Percentiles rank a stretch among this genome's conserved stretches.
These are phyloP conservation scores for Pythium guiyangense DNA, from an alignment of 352 stramenopile species.

Conservation along the genomic window DNA sequence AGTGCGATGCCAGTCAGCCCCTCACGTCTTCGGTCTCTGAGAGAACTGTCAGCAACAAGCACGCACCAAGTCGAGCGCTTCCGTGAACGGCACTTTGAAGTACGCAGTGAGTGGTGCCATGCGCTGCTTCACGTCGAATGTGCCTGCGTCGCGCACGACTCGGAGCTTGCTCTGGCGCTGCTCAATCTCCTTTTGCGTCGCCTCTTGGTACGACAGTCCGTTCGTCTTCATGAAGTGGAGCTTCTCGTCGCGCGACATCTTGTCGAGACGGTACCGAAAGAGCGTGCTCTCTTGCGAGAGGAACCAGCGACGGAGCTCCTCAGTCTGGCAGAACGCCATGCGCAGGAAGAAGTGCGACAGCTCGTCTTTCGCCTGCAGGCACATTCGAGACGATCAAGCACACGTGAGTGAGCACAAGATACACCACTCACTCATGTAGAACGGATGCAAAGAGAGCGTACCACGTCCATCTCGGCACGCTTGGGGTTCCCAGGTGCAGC, in stretches of 20 bases:
- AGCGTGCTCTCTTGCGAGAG: conserved; percentile 93
- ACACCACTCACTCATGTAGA: neutral
- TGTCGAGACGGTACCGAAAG: conserved; percentile 90
- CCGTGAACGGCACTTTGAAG: conserved; percentile 97
- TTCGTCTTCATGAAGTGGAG: conserved; percentile 87
- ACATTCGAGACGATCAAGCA: neutral
- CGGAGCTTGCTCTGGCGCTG: conserved; percentile 56
- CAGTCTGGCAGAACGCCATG: conserved; percentile 96
- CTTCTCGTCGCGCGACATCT: conserved; percentile 86
- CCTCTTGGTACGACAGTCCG: conserved; percentile 72
- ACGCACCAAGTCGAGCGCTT: conserved; percentile 92
- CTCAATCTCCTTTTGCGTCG: conserved; percentile 62
- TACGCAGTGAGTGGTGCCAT: conserved; percentile 65
- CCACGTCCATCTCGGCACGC: conserved; percentile 55
- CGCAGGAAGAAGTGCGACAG: conserved; percentile 98
- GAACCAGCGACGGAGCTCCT: conserved; percentile 98
- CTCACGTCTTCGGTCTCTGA: too few species aligned
- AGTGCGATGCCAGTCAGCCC: neutral
- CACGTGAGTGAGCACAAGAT: neutral
- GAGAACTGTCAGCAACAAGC: neutral
- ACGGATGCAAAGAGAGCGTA: conserved; percentile 8
- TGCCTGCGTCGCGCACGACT: conserved; percentile 52
- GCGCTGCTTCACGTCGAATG: conserved; percentile 41
- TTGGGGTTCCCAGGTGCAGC: conserved; percentile 30
- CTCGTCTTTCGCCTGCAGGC: conserved; percentile 76